These are phyloP conservation scores for Mrakia gelida DNA, from an alignment of 768 basidiomycete genomes.

Conservation along the genomic window DNA sequence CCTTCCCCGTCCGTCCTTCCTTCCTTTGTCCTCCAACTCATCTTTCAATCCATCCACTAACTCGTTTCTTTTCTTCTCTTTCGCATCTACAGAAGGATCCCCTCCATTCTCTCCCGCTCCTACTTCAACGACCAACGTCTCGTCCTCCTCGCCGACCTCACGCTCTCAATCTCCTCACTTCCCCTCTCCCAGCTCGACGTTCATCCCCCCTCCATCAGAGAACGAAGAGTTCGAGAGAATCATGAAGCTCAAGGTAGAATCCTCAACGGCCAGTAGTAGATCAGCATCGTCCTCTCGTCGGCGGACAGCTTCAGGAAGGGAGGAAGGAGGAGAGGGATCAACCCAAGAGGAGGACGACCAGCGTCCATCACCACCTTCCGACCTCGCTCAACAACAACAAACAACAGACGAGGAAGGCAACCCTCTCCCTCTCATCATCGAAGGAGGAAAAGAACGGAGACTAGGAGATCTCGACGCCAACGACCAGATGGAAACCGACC, in stretches of 20 bases:
- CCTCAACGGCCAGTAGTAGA: neutral
- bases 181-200: conserved; percentile 17
- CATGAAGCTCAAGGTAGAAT: conserved; percentile 13
- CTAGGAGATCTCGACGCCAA: neutral
- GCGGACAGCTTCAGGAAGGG: neutral
- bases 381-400: neutral
- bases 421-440: neutral
- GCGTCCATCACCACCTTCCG: neutral
- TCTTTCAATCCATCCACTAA: neutral
- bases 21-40: neutral
- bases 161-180: conserved; percentile 13
- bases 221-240: conserved; percentile 14
- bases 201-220: conserved; percentile 14
- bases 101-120: too few relatives aligned
- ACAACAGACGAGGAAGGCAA: neutral
- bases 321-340: neutral
- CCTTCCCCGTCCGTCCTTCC: neutral
- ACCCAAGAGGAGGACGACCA: neutral
- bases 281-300: neutral
- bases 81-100: neutral
- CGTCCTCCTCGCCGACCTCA: neutral
- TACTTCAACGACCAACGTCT: neutral
- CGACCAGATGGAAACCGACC: neutral
- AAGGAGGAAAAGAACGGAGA: neutral
- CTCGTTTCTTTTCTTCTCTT: neutral